Evolutionary conservation across 1,139 yeast genomes (phyloP), one percentile per base, ranked within the genome.

Genomic region (Meyerozyma sp.): DNA sequence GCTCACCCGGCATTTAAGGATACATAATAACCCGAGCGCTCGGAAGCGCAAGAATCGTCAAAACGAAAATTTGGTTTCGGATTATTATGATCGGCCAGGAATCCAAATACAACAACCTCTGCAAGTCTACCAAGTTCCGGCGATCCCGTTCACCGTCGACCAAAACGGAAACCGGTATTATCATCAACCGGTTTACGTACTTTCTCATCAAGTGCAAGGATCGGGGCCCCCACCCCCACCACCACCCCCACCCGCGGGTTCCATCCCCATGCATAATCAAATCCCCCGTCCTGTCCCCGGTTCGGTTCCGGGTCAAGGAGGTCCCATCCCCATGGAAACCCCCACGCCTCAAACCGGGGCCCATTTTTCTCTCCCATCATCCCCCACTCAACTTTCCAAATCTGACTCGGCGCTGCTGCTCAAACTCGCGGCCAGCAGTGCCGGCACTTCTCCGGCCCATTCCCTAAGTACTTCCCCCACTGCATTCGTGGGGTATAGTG

Each of bases 1-100:
- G 65, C 72, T 91, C 48, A 91, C 96, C 28, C 74, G 98, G 53
- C 98, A 91, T 62, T 73, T 85, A 40, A 73, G 96, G 50, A 91
- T 90, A 45, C 98, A 91, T 62, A 81, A 85, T 18, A 86, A 87
- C 58, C 93, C 93, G 3, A 49, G 51, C 41, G 50, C 61, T 37
- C 43, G 63, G 32, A 58, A 58, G 42, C 48, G 49, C 41, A 50
- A 51, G 36, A 30, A 20, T 21, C 37, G 37, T 13, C 37, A 11
- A 11, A 8, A 20, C 21, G 32, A 26, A 26, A 27, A 38, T 16
- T 13, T n/a, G 25, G 13, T 13, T 10, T 14, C 36, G 10, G 40
- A 18, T 8, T n/a, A 18, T n/a, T 30, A 21, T 13, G 32, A 25
- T 11, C 20, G 23, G 25, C 32, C 40, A 4, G 23, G 21, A 7